A percentile compares a stretch with the other conserved stretches of the same genome.
Evolutionary conservation across 768 basidiomycete species (phyloP).

Genomic region (Auricularia heimuer): DNA sequence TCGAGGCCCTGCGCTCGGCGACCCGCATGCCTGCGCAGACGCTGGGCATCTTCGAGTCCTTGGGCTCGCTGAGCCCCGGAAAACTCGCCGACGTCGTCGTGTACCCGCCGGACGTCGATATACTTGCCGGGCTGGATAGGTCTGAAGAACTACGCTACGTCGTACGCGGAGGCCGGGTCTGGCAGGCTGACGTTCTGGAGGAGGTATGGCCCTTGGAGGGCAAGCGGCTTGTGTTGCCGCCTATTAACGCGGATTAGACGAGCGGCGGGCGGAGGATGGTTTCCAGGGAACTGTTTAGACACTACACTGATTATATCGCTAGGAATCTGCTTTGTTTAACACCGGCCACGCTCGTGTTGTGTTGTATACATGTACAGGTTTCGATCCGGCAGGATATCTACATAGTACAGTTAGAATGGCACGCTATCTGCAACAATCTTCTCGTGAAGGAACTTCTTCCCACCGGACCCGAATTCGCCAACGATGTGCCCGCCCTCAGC

Average conservation of each 20-base stretch:
- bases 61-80: constrained; percentile 53
- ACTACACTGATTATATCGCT: no score
- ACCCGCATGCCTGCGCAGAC: constrained; percentile 57
- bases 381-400: background rate
- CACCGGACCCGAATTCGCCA: constrained; percentile 68
- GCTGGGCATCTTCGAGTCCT: constrained; percentile 49
- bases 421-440: constrained; percentile 33
- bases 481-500: constrained; percentile 71
- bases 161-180: constrained; percentile 57
- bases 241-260: constrained; percentile 31
- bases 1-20: constrained; percentile 64
- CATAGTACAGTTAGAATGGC: constrained; percentile 31
- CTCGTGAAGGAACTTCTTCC: constrained; percentile 65
- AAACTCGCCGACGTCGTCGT: constrained; percentile 66
- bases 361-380: no score
- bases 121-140: constrained; percentile 43
- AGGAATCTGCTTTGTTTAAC: no score
- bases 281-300: no score
- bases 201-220: constrained; percentile 63
- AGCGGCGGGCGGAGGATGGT: no score
- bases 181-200: constrained; percentile 43
- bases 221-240: constrained; percentile 43
- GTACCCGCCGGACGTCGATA: constrained; percentile 50
- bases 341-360: no score
- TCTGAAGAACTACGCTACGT: constrained; percentile 48